Conservation (phyloP, 2,329 filamentous ascomycete species). For the Graphilbum sp. region DNA sequence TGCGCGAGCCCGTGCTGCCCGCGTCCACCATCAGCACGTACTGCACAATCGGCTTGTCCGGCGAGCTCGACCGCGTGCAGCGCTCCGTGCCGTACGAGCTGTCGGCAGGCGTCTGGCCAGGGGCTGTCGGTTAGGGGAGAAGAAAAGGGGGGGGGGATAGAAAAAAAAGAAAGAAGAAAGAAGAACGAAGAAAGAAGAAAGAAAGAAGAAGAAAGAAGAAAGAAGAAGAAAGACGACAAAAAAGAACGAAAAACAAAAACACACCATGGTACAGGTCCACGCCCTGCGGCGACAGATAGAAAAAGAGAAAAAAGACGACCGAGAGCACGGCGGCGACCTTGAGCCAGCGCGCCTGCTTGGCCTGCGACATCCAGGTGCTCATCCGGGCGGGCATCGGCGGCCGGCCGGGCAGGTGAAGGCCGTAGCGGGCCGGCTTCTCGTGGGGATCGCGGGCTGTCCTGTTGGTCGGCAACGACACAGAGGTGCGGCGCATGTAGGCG, state of each 20-base stretch:
- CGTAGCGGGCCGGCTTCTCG: slow-evolving; percentile 50
- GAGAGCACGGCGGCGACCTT: slow-evolving; percentile 48
- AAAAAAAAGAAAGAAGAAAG: too few species aligned
- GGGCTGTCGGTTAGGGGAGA: not conserved
- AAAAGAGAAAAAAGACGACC: slow-evolving; percentile 43
- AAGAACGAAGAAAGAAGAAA: slow-evolving; percentile 5
- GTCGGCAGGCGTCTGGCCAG: slow-evolving; percentile 39
- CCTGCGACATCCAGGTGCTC: slow-evolving; percentile 43
- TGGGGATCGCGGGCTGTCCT: slow-evolving; percentile 42
- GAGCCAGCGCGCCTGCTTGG: slow-evolving; percentile 47
- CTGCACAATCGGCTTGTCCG: slow-evolving; percentile 85
- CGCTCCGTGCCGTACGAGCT: slow-evolving; percentile 49
- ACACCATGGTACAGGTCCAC: slow-evolving; percentile 35
- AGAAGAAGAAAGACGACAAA: not conserved
- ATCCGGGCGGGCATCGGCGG: slow-evolving; percentile 34
- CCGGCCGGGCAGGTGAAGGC: slow-evolving; percentile 26
- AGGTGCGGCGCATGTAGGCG: slow-evolving; percentile 44
- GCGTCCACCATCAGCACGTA: slow-evolving; percentile 99
- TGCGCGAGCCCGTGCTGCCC: slow-evolving; percentile 90
- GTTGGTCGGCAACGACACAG: slow-evolving; percentile 46
- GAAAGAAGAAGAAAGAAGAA: not conserved
- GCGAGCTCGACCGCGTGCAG: slow-evolving; percentile 71
- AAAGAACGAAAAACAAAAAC: slow-evolving; percentile 1
- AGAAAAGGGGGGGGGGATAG: not conserved
- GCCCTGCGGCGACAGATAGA: slow-evolving; percentile 44